phyloP scores from a whole-genome alignment of 208 protist species.

The Phytomonas francai region DNA sequence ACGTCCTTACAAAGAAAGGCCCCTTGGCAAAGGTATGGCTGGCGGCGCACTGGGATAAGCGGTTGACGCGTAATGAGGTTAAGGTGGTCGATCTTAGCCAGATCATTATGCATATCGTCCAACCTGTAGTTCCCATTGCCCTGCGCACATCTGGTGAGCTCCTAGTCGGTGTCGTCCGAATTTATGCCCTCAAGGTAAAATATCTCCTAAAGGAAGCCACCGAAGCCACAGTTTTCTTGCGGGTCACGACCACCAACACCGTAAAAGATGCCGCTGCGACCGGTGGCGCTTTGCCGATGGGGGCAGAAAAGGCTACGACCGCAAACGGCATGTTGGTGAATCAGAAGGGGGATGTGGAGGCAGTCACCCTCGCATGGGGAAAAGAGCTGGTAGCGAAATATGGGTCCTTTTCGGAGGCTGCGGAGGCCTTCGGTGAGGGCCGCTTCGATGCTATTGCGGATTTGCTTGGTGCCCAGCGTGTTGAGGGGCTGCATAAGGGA shows the following conservation, averaged over 20 bases:
- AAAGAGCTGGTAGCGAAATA: slow-evolving; percentile 17
- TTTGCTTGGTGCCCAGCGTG: slow-evolving; percentile 27
- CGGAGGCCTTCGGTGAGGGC: slow-evolving; percentile 43
- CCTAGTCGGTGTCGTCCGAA: slow-evolving; percentile 95
- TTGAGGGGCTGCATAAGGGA: slow-evolving; percentile 15
- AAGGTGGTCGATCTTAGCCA: slow-evolving; percentile 88
- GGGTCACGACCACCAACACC: slow-evolving; percentile 46
- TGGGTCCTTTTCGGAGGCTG: slow-evolving; percentile 22
- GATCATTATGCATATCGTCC: slow-evolving; percentile 89
- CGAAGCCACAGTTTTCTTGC: slow-evolving; percentile 60
- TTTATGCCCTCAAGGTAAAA: slow-evolving; percentile 93
- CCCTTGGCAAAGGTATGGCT: slow-evolving; percentile 95
- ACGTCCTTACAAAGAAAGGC: slow-evolving; percentile 95
- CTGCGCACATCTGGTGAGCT: slow-evolving; percentile 95
- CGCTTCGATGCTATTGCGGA: slow-evolving; percentile 80
- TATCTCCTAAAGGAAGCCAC: slow-evolving; percentile 83
- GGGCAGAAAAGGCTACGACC: slow-evolving; percentile 1
- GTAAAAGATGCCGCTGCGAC: slow-evolving; percentile 15
- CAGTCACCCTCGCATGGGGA: slow-evolving; percentile 68
- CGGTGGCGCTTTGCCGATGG: background rate
- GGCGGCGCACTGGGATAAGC: slow-evolving; percentile 94
- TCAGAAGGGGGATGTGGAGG: slow-evolving; percentile 57
- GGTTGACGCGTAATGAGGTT: slow-evolving; percentile 91
- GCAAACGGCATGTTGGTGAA: slow-evolving; percentile 42
- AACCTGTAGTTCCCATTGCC: slow-evolving; percentile 92